Percentiles rank a stretch among this genome's conserved stretches.
These are phyloP conservation scores for Triticum turgidum DNA, from an alignment of 176 grass and related monocot genomes.

Conservation along the genomic window DNA sequence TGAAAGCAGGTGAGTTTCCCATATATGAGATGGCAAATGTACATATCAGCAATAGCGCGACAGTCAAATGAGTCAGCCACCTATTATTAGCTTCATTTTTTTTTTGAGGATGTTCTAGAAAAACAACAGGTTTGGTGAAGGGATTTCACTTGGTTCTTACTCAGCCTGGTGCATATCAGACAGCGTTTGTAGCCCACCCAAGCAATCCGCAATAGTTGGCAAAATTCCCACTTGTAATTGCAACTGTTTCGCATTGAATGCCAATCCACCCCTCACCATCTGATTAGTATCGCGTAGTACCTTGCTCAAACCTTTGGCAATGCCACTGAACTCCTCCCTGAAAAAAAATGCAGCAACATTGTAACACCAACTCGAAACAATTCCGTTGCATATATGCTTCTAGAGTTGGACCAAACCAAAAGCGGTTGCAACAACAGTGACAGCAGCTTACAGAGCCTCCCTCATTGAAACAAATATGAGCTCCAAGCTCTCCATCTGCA, in stretches of 20 bases:
- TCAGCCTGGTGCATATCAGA: conserved; percentile 68
- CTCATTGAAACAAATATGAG: conserved; percentile 49
- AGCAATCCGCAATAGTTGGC: conserved; percentile 66
- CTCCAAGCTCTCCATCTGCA: conserved; percentile 66
- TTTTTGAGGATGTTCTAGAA: no score
- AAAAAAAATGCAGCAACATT: conserved; percentile 23
- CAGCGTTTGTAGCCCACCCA: conserved; percentile 58
- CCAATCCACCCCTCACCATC: conserved; percentile 61
- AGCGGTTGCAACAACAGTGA: neutral
- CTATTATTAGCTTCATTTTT: no score
- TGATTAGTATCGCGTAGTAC: conserved; percentile 56
- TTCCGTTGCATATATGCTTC: neutral
- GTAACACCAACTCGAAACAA: conserved; percentile 4
- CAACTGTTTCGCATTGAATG: conserved; percentile 54
- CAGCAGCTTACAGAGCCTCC: conserved; percentile 47
- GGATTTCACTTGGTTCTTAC: conserved; percentile 42
- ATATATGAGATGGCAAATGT: conserved; percentile 4
- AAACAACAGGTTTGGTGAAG: neutral
- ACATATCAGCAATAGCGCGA: neutral
- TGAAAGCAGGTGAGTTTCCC: neutral
- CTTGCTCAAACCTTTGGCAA: conserved; percentile 60
- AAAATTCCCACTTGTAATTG: conserved; percentile 66
- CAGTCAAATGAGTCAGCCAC: neutral
- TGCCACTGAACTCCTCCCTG: conserved; percentile 64
- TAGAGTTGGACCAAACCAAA: neutral